A percentile compares a stretch with the other conserved stretches of the same genome.
phyloP scores from a whole-genome alignment of 2,329 filamentous ascomycete species.

The Teratosphaeria zuluensis region DNA sequence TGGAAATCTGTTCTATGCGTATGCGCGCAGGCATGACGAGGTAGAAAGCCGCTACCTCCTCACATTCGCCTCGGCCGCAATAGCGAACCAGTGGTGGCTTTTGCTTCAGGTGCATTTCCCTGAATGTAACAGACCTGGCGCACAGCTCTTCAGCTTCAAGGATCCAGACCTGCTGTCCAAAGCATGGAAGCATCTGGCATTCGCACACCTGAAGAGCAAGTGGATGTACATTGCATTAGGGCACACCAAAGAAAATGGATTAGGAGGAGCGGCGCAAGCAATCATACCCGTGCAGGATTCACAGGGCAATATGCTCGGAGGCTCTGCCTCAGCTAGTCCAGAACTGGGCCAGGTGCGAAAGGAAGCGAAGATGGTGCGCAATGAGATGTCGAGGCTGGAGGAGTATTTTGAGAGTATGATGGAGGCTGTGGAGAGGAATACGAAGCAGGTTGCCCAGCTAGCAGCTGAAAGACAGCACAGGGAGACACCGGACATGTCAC shows the following conservation, averaged over 20 bases:
- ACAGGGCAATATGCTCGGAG: slow-evolving; percentile 15
- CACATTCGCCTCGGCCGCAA: slow-evolving; percentile 21
- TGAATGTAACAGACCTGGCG: slow-evolving; percentile 18
- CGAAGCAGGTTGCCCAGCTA: slow-evolving; percentile 10
- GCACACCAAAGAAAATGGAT: slow-evolving; percentile 7
- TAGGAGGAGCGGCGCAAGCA: slow-evolving; percentile 17
- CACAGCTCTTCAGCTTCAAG: slow-evolving; percentile 25
- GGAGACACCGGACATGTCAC: slow-evolving; percentile 15
- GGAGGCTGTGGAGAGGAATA: slow-evolving; percentile 16
- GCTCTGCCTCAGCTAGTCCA: slow-evolving; percentile 9
- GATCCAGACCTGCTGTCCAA: slow-evolving; percentile 17
- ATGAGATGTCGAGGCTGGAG: slow-evolving; percentile 12
- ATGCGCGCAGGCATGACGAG: slow-evolving; percentile 18
- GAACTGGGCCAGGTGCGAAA: slow-evolving; percentile 6
- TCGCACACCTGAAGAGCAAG: slow-evolving; percentile 22
- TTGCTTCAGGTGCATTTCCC: slow-evolving; percentile 22
- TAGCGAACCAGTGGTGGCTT: slow-evolving; percentile 25
- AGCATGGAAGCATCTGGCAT: slow-evolving; percentile 20
- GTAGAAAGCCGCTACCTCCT: slow-evolving; percentile 22
- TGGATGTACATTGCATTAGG: slow-evolving; percentile 23
- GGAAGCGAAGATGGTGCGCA: slow-evolving; percentile 9
- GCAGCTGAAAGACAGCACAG: slow-evolving; percentile 1
- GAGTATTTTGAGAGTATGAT: slow-evolving; percentile 18
- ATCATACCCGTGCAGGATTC: slow-evolving; percentile 23
- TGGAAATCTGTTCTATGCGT: slow-evolving; percentile 21